Conservation (phyloP, 2,329 filamentous ascomycete genomes). For the Bipolaris victoriae region DNA sequence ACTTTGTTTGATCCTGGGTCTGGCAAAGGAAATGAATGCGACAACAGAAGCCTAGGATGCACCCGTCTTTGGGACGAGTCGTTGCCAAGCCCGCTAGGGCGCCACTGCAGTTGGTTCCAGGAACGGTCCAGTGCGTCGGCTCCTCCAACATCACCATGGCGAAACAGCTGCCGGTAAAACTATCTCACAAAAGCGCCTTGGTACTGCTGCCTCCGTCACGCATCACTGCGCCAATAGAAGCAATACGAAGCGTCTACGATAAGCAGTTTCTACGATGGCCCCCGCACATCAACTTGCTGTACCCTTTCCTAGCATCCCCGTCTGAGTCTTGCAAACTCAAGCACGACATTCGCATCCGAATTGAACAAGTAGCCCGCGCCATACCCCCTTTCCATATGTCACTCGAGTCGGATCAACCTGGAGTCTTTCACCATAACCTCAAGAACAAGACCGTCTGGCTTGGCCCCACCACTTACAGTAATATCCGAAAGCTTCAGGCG, state of each 20-base stretch:
- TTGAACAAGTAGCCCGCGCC: conserved; percentile 24
- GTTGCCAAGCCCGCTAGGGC: conserved; percentile 25
- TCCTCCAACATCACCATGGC: conserved; percentile 14
- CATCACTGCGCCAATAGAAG: conserved; percentile 35
- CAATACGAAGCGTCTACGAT: conserved; percentile 32
- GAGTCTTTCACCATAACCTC: conserved; percentile 25
- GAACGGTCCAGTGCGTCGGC: not conserved
- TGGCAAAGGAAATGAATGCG: conserved; percentile 27
- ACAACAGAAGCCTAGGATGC: conserved; percentile 21
- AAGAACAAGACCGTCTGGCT: conserved; percentile 38
- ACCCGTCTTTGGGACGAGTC: conserved; percentile 20
- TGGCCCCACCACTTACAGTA: conserved; percentile 19
- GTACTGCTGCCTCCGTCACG: conserved; percentile 30
- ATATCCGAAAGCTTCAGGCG: conserved; percentile 29
- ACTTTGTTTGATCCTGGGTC: conserved; percentile 19
- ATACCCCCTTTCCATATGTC: conserved; percentile 28
- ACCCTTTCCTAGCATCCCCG: conserved; percentile 36
- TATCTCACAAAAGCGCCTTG: conserved; percentile 38
- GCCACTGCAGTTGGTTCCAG: conserved; percentile 6
- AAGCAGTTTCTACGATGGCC: conserved; percentile 39
- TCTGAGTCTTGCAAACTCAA: conserved; percentile 25
- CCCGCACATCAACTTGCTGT: conserved; percentile 41
- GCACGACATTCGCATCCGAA: conserved; percentile 27
- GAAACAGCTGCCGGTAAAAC: conserved; percentile 18
- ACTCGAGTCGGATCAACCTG: conserved; percentile 29